These are phyloP conservation scores for Chalara sp. DNA, from an alignment of 2,329 filamentous ascomycete species.

Conservation along the genomic window DNA sequence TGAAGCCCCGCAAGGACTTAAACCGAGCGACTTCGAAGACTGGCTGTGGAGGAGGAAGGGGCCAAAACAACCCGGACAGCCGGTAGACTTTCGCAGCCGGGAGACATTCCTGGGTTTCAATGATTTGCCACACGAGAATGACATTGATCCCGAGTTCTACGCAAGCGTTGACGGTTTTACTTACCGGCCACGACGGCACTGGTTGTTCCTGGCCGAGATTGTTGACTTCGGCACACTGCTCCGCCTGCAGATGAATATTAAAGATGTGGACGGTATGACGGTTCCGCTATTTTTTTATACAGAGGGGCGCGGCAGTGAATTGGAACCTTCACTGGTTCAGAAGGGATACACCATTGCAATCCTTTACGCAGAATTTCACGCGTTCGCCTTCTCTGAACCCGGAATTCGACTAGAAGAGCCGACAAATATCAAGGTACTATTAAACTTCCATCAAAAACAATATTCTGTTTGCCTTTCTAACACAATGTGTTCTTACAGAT, in stretches of 20 bases:
- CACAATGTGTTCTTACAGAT: slow-evolving; percentile 3
- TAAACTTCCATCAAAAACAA: background rate
- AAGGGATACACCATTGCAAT: slow-evolving; percentile 12
- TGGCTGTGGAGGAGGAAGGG: slow-evolving; percentile 12
- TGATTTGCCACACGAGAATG: slow-evolving; percentile 9
- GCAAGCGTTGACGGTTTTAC: slow-evolving; percentile 3
- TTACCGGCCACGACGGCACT: slow-evolving; percentile 8
- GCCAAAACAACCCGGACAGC: slow-evolving; percentile 7
- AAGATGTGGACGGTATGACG: slow-evolving; percentile 17
- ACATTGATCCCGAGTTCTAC: slow-evolving; percentile 8
- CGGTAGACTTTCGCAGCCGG: slow-evolving; percentile 5
- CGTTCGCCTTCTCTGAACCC: slow-evolving; percentile 1
- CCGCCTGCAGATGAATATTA: slow-evolving; percentile 20
- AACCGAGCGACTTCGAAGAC: slow-evolving; percentile 8
- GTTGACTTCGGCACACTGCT: slow-evolving; percentile 7
- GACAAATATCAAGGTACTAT: slow-evolving; percentile 7
- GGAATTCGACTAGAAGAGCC: slow-evolving; percentile 12
- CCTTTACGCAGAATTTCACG: slow-evolving; percentile 7
- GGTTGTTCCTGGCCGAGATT: slow-evolving; percentile 14
- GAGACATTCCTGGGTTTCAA: slow-evolving; percentile 17
- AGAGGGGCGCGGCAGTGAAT: slow-evolving; percentile 15
- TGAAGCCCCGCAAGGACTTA: slow-evolving; percentile 8
- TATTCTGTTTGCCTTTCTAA: slow-evolving; percentile 3
- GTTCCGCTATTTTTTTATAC: slow-evolving; percentile 24
- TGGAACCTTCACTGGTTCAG: slow-evolving; percentile 10